Conservation (phyloP, 495 filamentous ascomycete genomes). For the Neurospora sp. region DNA sequence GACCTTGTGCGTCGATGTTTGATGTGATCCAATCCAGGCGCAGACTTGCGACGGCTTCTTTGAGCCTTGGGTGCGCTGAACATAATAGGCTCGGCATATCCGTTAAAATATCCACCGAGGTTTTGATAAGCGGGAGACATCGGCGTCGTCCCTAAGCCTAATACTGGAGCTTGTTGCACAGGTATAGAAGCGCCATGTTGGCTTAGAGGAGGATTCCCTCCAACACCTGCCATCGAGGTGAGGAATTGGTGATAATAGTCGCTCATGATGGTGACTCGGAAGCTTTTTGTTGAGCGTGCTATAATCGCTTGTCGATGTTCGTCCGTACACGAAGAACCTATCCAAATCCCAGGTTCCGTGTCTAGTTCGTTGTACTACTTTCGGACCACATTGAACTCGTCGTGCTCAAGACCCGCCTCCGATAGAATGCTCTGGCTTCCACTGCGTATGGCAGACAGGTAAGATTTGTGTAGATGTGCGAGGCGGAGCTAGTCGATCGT, state of each 20-base stretch:
- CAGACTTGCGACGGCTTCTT: conserved; percentile 46
- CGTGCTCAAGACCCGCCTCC: background rate
- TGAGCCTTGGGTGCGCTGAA: conserved; percentile 42
- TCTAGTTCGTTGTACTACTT: background rate
- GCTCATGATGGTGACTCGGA: conserved; percentile 25
- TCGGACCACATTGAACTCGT: background rate
- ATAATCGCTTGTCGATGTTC: background rate
- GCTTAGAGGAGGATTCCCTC: conserved; percentile 23
- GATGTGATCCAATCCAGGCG: conserved; percentile 61
- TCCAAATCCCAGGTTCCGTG: background rate
- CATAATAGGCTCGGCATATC: conserved; percentile 36
- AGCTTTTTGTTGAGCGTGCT: background rate
- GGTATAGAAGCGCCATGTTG: conserved; percentile 26
- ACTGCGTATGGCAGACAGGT: background rate
- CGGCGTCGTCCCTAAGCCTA: conserved; percentile 21
- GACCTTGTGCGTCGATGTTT: conserved; percentile 91
- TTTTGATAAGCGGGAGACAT: conserved; percentile 31
- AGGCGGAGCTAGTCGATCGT: background rate
- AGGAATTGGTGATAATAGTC: conserved; percentile 40
- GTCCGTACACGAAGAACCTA: background rate
- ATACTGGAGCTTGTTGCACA: conserved; percentile 21
- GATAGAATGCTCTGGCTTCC: background rate
- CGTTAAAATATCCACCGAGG: conserved; percentile 31
- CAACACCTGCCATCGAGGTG: conserved; percentile 34
- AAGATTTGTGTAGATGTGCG: background rate